phyloP scores from a whole-genome alignment of 140 eudicot genomes.

The Anethum foeniculum region DNA sequence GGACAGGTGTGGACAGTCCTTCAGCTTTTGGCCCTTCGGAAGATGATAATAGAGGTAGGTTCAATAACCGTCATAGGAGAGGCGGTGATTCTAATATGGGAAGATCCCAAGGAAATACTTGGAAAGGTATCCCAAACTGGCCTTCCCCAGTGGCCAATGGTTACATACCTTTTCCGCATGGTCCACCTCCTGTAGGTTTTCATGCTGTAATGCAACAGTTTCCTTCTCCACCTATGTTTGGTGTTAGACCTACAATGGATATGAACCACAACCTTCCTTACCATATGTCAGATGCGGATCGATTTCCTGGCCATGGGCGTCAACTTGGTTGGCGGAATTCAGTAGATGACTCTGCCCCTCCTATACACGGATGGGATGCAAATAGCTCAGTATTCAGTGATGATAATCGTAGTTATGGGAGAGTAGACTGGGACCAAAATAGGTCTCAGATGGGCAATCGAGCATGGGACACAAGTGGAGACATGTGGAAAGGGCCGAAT shows the following conservation, averaged over 20 bases:
- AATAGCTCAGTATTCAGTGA: constrained; percentile 56
- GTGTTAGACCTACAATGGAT: constrained; percentile 76
- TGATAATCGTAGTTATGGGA: constrained; percentile 50
- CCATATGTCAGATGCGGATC: constrained; percentile 56
- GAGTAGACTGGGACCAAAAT: constrained; percentile 61
- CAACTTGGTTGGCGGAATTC: constrained; percentile 69
- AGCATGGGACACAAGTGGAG: constrained; percentile 61
- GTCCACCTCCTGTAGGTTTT: constrained; percentile 75
- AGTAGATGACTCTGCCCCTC: constrained; percentile 57
- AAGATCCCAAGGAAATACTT: constrained; percentile 54
- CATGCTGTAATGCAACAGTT: constrained; percentile 77
- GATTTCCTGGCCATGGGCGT: constrained; percentile 55
- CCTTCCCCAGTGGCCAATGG: constrained; percentile 72
- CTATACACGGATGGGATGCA: constrained; percentile 74
- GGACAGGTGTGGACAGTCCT: constrained; percentile 42
- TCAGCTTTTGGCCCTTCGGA: constrained; percentile 41
- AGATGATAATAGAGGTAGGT: constrained; percentile 64
- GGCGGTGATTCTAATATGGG: constrained; percentile 54
- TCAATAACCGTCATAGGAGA: constrained; percentile 64
- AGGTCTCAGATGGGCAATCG: constrained; percentile 38
- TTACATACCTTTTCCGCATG: constrained; percentile 83
- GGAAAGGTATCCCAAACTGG: constrained; percentile 87
- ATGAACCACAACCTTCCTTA: constrained; percentile 65
- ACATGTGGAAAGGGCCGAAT: constrained; percentile 59
- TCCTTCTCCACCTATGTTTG: constrained; percentile 67